Evolutionary conservation across 2,329 filamentous ascomycete genomes (phyloP), one percentile per base, ranked within the genome.

Genomic region (Xylariaceae sp.): DNA sequence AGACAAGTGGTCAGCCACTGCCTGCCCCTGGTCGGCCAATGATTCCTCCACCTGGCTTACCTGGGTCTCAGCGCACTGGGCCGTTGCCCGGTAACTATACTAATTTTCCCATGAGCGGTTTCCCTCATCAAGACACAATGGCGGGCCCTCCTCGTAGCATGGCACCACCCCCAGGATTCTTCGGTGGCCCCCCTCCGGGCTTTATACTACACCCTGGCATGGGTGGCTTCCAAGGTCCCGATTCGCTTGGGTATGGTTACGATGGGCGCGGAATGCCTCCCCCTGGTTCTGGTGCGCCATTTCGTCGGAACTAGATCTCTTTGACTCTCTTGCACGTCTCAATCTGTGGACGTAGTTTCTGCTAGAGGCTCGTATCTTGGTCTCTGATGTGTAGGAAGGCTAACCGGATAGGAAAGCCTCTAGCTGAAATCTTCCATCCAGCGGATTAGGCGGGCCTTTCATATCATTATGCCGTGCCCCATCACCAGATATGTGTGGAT

Each of bases 41-140:
- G 73, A 80, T 82, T 32, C 80, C 81, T 21, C 83, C 82, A n/a
- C 83, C 81, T 3, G 82, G 83, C 15, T 73, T 85, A 9, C 68
- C 73, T 19, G 73, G 70, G 34, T 73, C 72, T 57, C 55, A 68
- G 56, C 73, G 74, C 32, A 73, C 71, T 59, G 74, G 77, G 57
- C 78, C 79, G 15, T 76, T 81, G 68, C 79, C 78, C 49, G 78
- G 76, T 57, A 83, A 80, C 62, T 80, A 80, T 18, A 80, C 80
- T n/a, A 83, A 79, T 65, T 85, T 85, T 58, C 77, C 80, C 13
- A 74, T 83, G 68, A 71, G 69, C 32, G 77, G 72, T 13, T 70
- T 69, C 15, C 76, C 76, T 56, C 77, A 76, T 15, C 77, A 75
- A 9, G 76, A 80, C n/a, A 79, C 72, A 65, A 76, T 82, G 72